Evolutionary conservation across 1,284 basidiomycete genomes (phyloP).

Genomic region (Exobasidium cylindrosporum): DNA sequence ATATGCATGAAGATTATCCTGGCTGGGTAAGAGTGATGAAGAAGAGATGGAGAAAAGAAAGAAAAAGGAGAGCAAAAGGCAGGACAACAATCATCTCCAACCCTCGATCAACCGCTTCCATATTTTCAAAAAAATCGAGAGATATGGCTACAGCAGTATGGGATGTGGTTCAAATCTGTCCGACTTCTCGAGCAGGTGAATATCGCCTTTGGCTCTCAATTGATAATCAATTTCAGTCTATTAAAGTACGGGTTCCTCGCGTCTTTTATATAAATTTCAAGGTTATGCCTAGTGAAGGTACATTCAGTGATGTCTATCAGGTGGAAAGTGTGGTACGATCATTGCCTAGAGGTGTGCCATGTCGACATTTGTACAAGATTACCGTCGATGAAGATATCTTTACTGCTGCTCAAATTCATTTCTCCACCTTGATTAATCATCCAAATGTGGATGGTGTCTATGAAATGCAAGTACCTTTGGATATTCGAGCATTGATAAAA

Average conservation of each 20-base stretch:
- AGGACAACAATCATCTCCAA: background rate
- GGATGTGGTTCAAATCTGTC: slow-evolving; percentile 89
- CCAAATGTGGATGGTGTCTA: slow-evolving; percentile 94
- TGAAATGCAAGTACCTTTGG: slow-evolving; percentile 85
- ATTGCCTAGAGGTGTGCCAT: slow-evolving; percentile 75
- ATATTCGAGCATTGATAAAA: slow-evolving; percentile 76
- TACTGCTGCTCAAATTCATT: slow-evolving; percentile 80
- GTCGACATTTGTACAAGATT: slow-evolving; percentile 78
- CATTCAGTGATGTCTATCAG: slow-evolving; percentile 69
- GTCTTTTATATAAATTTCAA: slow-evolving; percentile 92
- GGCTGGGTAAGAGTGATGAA: slow-evolving; percentile 78
- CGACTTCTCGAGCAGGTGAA: slow-evolving; percentile 73
- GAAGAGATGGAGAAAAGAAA: slow-evolving; percentile 71
- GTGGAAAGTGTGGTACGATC: slow-evolving; percentile 73
- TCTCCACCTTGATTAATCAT: slow-evolving; percentile 86
- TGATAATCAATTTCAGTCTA: slow-evolving; percentile 72
- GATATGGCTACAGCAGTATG: slow-evolving; percentile 71
- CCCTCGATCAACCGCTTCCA: slow-evolving; percentile 24
- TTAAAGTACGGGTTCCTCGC: slow-evolving; percentile 80
- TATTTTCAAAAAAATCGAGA: slow-evolving; percentile 70
- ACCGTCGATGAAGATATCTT: slow-evolving; percentile 80
- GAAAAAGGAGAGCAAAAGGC: slow-evolving; percentile 35
- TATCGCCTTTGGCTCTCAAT: slow-evolving; percentile 87
- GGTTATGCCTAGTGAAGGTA: slow-evolving; percentile 62
- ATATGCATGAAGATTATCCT: slow-evolving; percentile 64